phyloP scores from a whole-genome alignment of 225 moss, liverwort and hornwort species.

The Pseudoscleropodium purum region DNA sequence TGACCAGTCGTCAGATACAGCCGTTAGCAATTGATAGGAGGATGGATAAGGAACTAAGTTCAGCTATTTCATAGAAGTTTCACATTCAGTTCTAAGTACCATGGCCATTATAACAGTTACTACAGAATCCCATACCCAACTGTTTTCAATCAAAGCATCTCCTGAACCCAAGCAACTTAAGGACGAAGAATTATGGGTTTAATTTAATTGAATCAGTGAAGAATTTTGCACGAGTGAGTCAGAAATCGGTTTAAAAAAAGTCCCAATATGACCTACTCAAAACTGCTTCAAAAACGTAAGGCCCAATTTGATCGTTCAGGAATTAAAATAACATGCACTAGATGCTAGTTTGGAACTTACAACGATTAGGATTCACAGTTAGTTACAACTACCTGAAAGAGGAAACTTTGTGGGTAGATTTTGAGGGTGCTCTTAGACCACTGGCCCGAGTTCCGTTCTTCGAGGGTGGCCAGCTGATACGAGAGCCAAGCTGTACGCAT shows the following conservation, averaged over 20 bases:
- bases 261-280: not conserved
- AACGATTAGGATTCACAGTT: not conserved
- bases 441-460: constrained; percentile 30
- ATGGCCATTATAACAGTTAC: not conserved
- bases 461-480: constrained; percentile 33
- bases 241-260: not conserved
- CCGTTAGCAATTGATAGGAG: not conserved
- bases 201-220: not conserved
- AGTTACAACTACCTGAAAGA: constrained; percentile 14
- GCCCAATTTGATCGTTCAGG: not conserved
- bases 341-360: not conserved
- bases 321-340: not conserved
- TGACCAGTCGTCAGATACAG: not conserved
- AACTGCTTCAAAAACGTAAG: not conserved
- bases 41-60: not conserved
- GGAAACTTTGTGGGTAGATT: not conserved
- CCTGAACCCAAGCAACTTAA: not conserved
- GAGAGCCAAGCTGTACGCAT: constrained; percentile 6
- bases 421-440: constrained; percentile 32
- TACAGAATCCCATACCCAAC: not conserved
- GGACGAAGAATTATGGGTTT: not conserved
- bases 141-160: not conserved
- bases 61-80: not conserved
- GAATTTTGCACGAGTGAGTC: not conserved
- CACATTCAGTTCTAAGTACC: not conserved